Base-by-base conservation (phyloP, 2,329 filamentous ascomycete species). In the Eutypa lata region DNA sequence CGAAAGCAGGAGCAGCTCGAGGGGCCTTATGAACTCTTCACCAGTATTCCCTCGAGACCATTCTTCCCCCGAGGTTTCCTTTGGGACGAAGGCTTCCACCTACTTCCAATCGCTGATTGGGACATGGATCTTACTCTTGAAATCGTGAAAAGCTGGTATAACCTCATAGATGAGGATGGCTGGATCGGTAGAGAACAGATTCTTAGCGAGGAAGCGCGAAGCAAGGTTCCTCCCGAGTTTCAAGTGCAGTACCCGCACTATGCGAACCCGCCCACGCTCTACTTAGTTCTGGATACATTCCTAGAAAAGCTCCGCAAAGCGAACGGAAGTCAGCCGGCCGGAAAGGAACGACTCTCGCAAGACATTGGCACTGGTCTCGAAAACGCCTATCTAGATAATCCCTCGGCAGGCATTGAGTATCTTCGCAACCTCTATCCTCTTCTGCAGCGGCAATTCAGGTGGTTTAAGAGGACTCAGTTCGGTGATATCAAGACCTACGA, bases 151-250 rank as follows among this genome's bases (percentile, higher is more conserved):
- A 96, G 90, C 72, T 99, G 94, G 94, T 95, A 95, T 75, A 91
- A 87, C 58, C 82, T 96, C 18, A 96, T 97, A 83, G 94, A 99
- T 60, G 89, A 94, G 16, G 91, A 97, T 68, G 94, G 94, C 50
- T 99, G 94, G 94, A 97, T 99, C 67, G 90, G 87, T 3, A 88
- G 94, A 49, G 94, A 99, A 75, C 92, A 97, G 73, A 97, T 99
- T 54, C 82, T 99, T 2, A 94, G 94, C 2, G 73, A 82, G 2
- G 94, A 99, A 74, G 94, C 94, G 46, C 86, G 93, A 57, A 96
- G 89, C 79, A 97, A 97, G 73, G 94, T 99, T 2, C 94, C 94
- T 0, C 71, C 79, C 4, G 92, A 97, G 71, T 99, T 99, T 69
- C 92, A 96, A 64, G 83, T 91, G 14, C 94, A 97, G 67, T 97